Evolutionary conservation across 2,329 filamentous ascomycete genomes (phyloP), one percentile per base, ranked within the genome.

Genomic region (Hypoxylon sp.): DNA sequence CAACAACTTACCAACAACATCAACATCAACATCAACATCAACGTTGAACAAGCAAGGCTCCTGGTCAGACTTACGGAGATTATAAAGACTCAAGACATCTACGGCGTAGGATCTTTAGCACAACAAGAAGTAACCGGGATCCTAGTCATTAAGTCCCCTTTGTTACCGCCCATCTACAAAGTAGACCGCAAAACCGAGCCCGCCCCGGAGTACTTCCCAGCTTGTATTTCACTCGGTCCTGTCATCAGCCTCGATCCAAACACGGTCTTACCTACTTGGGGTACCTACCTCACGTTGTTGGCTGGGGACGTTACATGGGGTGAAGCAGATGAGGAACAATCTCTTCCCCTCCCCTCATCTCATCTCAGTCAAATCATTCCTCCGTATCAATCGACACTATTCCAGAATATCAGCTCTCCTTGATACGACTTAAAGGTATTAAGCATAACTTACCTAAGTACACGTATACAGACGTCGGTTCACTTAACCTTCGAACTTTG

Each of bases 231-330:
- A 29, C 17, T 31, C 36, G 7, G 17, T 51, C 40, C 36, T 42
- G 40, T 51, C 51, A 51, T 34, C 56, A 53, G 45, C 49, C 52
- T 53, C 49, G 45, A 59, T 31, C 40, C 45, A 21, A 52, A 23
- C 23, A 29, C 43, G 40, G 40, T 44, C 51, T 59, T 52, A 52
- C 40, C 51, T 46, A 38, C 48, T 47, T 57, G 26, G 46, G 50
- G 47, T 51, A 36, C 23, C 50, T 17, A 25, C 37, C 31, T 53
- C 42, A 38, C 48, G 19, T 37, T 49, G 51, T 52, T 51, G 51
- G 56, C 37, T 35, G 25, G 52, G 32, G 56, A 53, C 56, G 52
- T 59, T 59, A 53, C 56, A 59, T 59, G 52, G 46, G 52, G 51
- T n/a, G 20, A 55, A 52, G 56, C 56, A 19, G 52, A 56, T 41